Base-by-base conservation (phyloP, 148 eudicot species). In the Persicaria maculosa region DNA sequence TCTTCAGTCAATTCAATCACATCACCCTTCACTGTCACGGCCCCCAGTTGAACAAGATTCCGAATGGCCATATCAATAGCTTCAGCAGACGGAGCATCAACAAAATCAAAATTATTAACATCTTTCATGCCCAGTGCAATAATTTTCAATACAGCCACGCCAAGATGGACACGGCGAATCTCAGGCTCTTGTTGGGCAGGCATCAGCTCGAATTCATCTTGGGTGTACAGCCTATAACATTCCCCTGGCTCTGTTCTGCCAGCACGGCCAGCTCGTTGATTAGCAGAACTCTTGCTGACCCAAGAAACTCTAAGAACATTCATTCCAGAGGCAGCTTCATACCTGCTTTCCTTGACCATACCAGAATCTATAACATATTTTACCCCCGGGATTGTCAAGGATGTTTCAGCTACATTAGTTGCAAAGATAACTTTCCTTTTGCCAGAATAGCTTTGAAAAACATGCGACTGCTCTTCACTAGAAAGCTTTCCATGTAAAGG, bases 321-420 rank as follows among this genome's bases (percentile, higher is more conserved):
- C 99, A 90, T 95, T 36, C 99, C 99, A 74, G 92, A 84, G 55
- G 79, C 85, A 69, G 99, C 86, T 77, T 92, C 97, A 84, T 86
- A 95, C 77, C 85, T 84, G 70, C 92, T 87, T 75, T 95, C 98
- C 77, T 95, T 95, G 44, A 82, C 85, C 96, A 95, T 78, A 54
- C 98, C 98, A 79, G 92, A 90, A 81, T 95, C 98, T 78, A 95
- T 86, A 59, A 95, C 97, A 77, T 84, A 95, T 75, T 86, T 92
- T 74, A 95, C 93, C 55, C 98, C 97, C 6, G 96, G 96, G 47
- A 95, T 95, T 59, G 98, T 95, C 82, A 92, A 79, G 44, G 98
- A 92, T 74, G 98, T 95, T 81, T 95, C 98, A 44, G 98, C 98
- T 71, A 95, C 79, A 83, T 95, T 95, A n/a, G 98, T 95, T 7